Evolutionary conservation across 345 rosid species (phyloP), one percentile per base, ranked within the genome.

Genomic region (Populus pruinosa): DNA sequence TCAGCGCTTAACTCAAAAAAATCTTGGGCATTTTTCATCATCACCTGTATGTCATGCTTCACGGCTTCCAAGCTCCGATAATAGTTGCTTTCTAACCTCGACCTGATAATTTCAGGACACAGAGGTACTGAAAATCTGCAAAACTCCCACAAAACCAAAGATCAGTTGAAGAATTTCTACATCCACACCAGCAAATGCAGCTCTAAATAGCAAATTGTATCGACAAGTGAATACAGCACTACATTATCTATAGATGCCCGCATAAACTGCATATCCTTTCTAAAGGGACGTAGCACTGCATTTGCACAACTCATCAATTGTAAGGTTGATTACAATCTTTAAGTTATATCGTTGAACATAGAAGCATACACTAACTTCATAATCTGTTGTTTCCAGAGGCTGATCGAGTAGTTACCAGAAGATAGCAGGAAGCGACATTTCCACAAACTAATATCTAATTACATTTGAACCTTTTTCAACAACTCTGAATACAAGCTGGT

Each of bases 81-180:
- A 67, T 81, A 81, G 69, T 56, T 76, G 62, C 71, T 76, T 47
- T 81, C 77, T 49, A 81, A 55, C 76, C 80, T 81, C 20, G 75
- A 71, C 14, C 18, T 31, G 62, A 81, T 76, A 49, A 76, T 55
- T 67, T 76, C 80, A 12, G 80, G 83, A 72, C 66, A 81, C 6
- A 81, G 65, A n/a, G 83, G 83, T 67, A 81, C 83, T 29, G 83
- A 79, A 59, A 71, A 81, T 76, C 83, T 81, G 78, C 63, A 25
- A 81, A 31, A 65, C 44, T 33, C 61, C 35, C 62, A 33, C 23
- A 31, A 20, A 61, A 27, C 23, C 43, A 29, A 43, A 36, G 23
- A 47, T 63, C 10, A 55, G 25, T 7, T 53, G 21, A 43, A 14
- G 13, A 47, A 62, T 44, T 77, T 70, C 49, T 53, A 35, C 16